These are phyloP conservation scores for Rhodamnia argentea DNA, from an alignment of 345 rosid genomes.

Conservation along the genomic window DNA sequence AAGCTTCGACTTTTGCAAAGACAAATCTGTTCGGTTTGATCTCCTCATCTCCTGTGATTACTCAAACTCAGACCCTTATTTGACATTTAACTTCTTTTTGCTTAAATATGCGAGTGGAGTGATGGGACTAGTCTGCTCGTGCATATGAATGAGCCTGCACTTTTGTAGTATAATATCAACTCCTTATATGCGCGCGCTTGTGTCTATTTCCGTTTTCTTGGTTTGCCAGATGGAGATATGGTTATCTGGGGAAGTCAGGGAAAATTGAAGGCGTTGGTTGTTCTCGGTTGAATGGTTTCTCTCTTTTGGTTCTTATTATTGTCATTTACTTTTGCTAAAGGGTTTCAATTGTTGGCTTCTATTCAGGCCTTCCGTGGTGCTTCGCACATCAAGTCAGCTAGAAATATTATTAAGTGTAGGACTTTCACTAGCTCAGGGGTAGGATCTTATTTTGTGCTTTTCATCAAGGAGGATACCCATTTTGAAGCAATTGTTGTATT, in stretches of 20 bases:
- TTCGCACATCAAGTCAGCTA: slow-evolving; percentile 22
- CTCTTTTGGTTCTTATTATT: background rate
- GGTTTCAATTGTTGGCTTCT: background rate
- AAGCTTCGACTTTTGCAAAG: slow-evolving; percentile 64
- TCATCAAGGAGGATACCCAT: background rate
- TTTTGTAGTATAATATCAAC: background rate
- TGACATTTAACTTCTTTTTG: background rate
- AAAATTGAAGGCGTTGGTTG: background rate
- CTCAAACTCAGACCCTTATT: background rate
- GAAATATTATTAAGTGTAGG: slow-evolving; percentile 26
- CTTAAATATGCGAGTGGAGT: background rate
- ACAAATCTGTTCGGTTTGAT: slow-evolving; percentile 66
- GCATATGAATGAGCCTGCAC: background rate
- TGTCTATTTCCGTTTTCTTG: background rate
- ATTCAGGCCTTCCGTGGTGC: slow-evolving; percentile 25
- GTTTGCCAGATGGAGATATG: background rate
- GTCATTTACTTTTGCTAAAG: slow-evolving; percentile 12
- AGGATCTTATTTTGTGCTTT: background rate
- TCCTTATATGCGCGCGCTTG: background rate
- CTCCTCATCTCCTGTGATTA: slow-evolving; percentile 77
- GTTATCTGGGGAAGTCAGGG: background rate
- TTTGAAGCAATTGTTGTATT: background rate
- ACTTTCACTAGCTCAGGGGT: slow-evolving; percentile 48
- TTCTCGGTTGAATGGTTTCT: background rate
- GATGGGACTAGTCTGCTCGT: background rate